Percentiles rank a stretch among this genome's conserved stretches.
phyloP scores from a whole-genome alignment of 441 rosid species.

The Gossypium gossypioides region DNA sequence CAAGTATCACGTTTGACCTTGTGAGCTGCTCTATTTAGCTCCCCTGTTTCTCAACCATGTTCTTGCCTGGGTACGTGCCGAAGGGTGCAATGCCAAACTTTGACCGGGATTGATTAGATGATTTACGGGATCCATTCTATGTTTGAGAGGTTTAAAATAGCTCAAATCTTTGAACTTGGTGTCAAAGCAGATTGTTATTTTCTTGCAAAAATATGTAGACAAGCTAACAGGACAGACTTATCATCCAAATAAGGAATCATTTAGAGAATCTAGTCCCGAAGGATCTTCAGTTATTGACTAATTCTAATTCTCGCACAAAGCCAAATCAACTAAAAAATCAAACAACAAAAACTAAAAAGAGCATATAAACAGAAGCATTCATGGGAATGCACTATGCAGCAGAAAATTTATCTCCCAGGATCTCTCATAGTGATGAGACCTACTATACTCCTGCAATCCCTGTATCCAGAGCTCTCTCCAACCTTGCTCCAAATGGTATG shows the following conservation, averaged over 20 bases:
- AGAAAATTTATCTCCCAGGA: background rate
- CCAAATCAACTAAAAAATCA: background rate
- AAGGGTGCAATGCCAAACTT: background rate
- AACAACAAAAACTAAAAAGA: background rate
- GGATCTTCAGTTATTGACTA: background rate
- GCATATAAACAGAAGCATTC: background rate
- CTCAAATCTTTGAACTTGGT: background rate
- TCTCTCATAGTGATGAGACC: background rate
- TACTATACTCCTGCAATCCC: slow-evolving; percentile 1
- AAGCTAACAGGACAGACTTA: background rate
- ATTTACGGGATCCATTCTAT: background rate
- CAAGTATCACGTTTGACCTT: background rate
- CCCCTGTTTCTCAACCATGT: too few species aligned
- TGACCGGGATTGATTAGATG: background rate
- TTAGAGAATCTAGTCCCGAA: background rate
- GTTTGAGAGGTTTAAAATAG: too few species aligned
- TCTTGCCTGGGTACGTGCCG: background rate
- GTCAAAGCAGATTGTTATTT: background rate
- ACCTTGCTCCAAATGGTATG: slow-evolving; percentile 4
- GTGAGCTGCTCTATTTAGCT: too few species aligned
- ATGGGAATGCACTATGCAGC: background rate
- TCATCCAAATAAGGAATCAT: background rate
- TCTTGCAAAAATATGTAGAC: background rate
- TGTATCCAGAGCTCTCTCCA: background rate
- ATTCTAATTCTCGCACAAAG: background rate